Base-by-base conservation (phyloP, 441 rosid genomes). In the Viola pubescens region DNA sequence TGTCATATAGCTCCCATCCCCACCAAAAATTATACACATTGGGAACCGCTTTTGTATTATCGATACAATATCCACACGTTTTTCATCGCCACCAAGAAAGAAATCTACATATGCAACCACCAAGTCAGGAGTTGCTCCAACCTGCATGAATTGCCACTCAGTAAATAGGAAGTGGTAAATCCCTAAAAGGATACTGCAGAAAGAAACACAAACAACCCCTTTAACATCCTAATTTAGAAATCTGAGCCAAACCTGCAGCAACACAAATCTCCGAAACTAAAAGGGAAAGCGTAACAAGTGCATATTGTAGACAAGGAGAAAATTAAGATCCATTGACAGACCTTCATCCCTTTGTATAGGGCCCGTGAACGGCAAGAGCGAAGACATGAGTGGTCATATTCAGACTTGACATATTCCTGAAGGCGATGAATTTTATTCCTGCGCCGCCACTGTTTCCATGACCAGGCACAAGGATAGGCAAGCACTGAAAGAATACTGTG, bases 361-460 rank as follows among this genome's bases (percentile, higher is more conserved):
- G 99, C 99, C 66, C 99, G 86, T 11, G 99, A 94, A 72, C 99
- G 82, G 72, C 99, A 90, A 73, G 99, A 94, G 52, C 97, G 95
- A 41, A 94, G 91, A 81, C 99, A 94, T 50, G 95, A 90, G 75
- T 94, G 97, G 66, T 94, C 99, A 75, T 90, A 94, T 70, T 90
- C 95, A 63, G 95, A 84, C 76, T 88, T 89, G 58, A 94, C 98
- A 77, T 76, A 94, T 76, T 94, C 96, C 73, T 88, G 95, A 75
- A 94, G 89, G 56, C 92, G 86, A 63, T 84, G 94, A 70, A 94
- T 75, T 72, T 89, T 89, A 65, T 75, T 88, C 75, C 87, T 86
- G 61, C 86, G 79, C 26, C 97, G 82, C 98, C 98, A 94, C 61
- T 89, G 97, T 70, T 89, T 89, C 98, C 98, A 89, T 11, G 97